Percentiles rank a stretch among this genome's conserved stretches.
These are phyloP conservation scores for Cynanchum wilfordii DNA, from an alignment of 257 asterid species.

Conservation along the genomic window DNA sequence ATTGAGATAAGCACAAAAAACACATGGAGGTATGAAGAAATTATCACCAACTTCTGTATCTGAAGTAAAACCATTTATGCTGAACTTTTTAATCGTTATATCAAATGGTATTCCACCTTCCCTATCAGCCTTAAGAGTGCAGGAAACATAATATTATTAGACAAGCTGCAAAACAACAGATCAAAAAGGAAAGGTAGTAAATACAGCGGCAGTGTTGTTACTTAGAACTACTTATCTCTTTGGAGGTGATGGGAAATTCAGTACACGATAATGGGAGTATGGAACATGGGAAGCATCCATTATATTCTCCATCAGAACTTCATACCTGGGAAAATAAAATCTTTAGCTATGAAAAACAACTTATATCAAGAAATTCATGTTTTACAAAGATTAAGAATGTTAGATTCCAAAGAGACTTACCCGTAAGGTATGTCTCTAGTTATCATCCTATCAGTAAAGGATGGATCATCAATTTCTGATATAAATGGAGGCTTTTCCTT, in stretches of 20 bases:
- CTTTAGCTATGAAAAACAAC: not conserved
- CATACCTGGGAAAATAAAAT: conserved; percentile 51
- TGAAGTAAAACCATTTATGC: conserved; percentile 50
- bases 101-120: conserved; percentile 86
- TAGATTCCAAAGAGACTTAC: conserved; percentile 30
- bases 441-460: conserved; percentile 49
- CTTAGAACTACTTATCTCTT: conserved; percentile 60
- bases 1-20: conserved; percentile 40
- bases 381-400: not conserved
- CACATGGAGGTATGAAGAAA: conserved; percentile 58
- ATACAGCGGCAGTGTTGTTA: conserved; percentile 10
- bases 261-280: conserved; percentile 85
- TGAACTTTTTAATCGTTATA: conserved; percentile 38
- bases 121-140: conserved; percentile 79
- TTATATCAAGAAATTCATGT: not conserved
- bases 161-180: not conserved
- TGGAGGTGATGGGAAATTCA: conserved; percentile 47
- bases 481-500: conserved; percentile 68
- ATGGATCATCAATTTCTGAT: conserved; percentile 85
- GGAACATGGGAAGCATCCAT: conserved; percentile 99
- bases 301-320: conserved; percentile 75
- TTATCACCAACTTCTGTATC: conserved; percentile 35
- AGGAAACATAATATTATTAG: conserved; percentile 32
- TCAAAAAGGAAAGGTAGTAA: not conserved
- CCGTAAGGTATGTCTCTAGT: conserved; percentile 78